Evolutionary conservation across 352 stramenopile genomes (phyloP).

Genomic region (Elongisporangium anandrum): DNA sequence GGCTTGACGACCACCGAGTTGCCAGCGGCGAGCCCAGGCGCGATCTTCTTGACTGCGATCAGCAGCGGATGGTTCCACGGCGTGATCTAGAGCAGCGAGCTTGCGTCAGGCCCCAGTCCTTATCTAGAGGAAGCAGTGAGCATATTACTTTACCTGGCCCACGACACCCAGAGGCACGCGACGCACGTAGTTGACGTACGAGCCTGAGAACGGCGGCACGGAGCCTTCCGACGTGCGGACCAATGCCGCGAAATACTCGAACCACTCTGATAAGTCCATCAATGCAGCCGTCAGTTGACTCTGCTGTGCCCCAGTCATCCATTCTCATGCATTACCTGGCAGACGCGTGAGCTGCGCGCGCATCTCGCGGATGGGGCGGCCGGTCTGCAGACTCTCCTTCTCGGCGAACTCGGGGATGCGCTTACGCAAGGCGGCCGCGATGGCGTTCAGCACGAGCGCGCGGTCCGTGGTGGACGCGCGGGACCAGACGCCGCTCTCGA

Average conservation of each 20-base stretch:
- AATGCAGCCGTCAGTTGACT: not conserved
- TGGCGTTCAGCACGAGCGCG: slow-evolving; percentile 31
- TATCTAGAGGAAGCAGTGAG: not conserved
- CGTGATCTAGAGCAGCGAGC: slow-evolving; percentile 37
- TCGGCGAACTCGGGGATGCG: slow-evolving; percentile 42
- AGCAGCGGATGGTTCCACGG: slow-evolving; percentile 82
- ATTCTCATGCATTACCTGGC: slow-evolving; percentile 14
- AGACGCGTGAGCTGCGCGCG: slow-evolving; percentile 40
- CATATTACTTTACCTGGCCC: slow-evolving; percentile 20
- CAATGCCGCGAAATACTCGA: slow-evolving; percentile 81
- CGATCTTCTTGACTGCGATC: slow-evolving; percentile 74
- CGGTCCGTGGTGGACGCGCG: slow-evolving; percentile 22
- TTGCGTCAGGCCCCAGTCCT: not conserved
- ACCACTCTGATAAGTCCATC: slow-evolving; percentile 70
- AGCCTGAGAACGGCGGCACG: slow-evolving; percentile 51
- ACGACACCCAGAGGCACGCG: slow-evolving; percentile 59
- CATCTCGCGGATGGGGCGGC: slow-evolving; percentile 60
- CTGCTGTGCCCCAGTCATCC: not conserved
- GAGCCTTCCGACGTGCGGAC: slow-evolving; percentile 61
- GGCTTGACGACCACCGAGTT: slow-evolving; percentile 86
- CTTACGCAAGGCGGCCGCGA: slow-evolving; percentile 29
- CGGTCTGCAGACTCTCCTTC: slow-evolving; percentile 58
- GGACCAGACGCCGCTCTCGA: slow-evolving; percentile 28
- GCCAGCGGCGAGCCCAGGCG: slow-evolving; percentile 58
- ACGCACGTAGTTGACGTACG: slow-evolving; percentile 54